phyloP scores from a whole-genome alignment of 768 basidiomycete species.

The Tylopilus subfusipes region DNA sequence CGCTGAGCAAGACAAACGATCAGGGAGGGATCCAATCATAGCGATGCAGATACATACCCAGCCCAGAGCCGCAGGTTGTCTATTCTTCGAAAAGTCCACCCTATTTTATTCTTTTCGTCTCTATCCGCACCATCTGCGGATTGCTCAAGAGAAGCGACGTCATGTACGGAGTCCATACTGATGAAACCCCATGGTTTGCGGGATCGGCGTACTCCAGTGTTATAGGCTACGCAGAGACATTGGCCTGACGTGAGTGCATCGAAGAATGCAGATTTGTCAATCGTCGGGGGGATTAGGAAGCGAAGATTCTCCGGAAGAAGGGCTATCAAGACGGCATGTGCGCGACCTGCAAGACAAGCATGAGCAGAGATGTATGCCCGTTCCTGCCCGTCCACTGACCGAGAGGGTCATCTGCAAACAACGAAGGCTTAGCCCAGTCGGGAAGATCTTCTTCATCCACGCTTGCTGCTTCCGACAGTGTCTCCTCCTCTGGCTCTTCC shows the following conservation, averaged over 20 bases:
- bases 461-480: slow-evolving; percentile 39
- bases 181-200: slow-evolving; percentile 89
- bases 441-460: slow-evolving; percentile 74
- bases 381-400: slow-evolving; percentile 41
- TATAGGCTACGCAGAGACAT: slow-evolving; percentile 77
- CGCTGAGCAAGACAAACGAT: slow-evolving; percentile 40
- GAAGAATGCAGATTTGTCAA: slow-evolving; percentile 42
- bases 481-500: slow-evolving; percentile 57
- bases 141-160: slow-evolving; percentile 65
- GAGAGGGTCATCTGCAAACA: slow-evolving; percentile 54
- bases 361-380: neutral
- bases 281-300: slow-evolving; percentile 33
- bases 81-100: slow-evolving; percentile 82
- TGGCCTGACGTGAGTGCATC: slow-evolving; percentile 69
- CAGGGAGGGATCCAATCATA: neutral
- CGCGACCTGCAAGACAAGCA: slow-evolving; percentile 47
- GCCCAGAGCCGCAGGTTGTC: slow-evolving; percentile 86
- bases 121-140: slow-evolving; percentile 35
- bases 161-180: slow-evolving; percentile 71
- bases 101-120: slow-evolving; percentile 47
- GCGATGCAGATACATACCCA: slow-evolving; percentile 51
- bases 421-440: slow-evolving; percentile 64
- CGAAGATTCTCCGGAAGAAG: slow-evolving; percentile 61
- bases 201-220: slow-evolving; percentile 73
- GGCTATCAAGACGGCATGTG: slow-evolving; percentile 54